These are phyloP conservation scores for Punctularia strigosozonata DNA, from an alignment of 768 basidiomycete genomes.

Conservation along the genomic window DNA sequence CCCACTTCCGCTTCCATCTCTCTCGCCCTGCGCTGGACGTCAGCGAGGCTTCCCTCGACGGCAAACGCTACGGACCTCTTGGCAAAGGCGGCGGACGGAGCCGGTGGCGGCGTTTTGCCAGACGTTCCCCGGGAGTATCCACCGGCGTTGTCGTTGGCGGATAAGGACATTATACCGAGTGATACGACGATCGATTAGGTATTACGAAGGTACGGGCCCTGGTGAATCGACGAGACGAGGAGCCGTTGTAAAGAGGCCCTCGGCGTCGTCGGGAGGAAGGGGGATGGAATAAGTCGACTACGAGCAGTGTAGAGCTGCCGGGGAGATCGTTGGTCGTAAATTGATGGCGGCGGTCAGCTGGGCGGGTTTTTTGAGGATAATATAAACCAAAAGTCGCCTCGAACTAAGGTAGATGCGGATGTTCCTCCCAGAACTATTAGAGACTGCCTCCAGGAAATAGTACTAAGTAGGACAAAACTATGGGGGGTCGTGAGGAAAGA, in stretches of 20 bases:
- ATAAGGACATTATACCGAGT: conserved; percentile 84
- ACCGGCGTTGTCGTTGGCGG: conserved; percentile 70
- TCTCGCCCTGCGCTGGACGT: conserved; percentile 46
- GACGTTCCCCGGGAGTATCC: conserved; percentile 74
- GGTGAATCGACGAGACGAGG: too few species aligned
- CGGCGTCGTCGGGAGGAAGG: background rate
- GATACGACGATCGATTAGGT: conserved; percentile 64
- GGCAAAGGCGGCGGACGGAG: conserved; percentile 80
- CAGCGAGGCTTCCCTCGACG: background rate
- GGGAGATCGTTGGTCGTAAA: conserved; percentile 24
- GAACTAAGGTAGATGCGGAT: conserved; percentile 45
- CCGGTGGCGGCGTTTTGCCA: conserved; percentile 85
- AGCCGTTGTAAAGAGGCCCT: too few species aligned
- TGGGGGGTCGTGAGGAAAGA: conserved; percentile 26
- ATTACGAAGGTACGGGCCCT: conserved; percentile 50
- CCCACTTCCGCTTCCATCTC: conserved; percentile 74
- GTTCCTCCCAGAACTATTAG: too few species aligned
- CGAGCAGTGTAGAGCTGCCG: too few species aligned
- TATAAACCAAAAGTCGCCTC: conserved; percentile 32
- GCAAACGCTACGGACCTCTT: conserved; percentile 48
- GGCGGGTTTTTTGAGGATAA: conserved; percentile 22
- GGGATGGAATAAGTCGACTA: too few species aligned
- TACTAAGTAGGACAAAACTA: conserved; percentile 41
- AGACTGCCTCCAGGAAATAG: conserved; percentile 39
- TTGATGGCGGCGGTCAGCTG: conserved; percentile 12